Conservation (phyloP, 2,329 filamentous ascomycete species). For the Cercospora sp. region DNA sequence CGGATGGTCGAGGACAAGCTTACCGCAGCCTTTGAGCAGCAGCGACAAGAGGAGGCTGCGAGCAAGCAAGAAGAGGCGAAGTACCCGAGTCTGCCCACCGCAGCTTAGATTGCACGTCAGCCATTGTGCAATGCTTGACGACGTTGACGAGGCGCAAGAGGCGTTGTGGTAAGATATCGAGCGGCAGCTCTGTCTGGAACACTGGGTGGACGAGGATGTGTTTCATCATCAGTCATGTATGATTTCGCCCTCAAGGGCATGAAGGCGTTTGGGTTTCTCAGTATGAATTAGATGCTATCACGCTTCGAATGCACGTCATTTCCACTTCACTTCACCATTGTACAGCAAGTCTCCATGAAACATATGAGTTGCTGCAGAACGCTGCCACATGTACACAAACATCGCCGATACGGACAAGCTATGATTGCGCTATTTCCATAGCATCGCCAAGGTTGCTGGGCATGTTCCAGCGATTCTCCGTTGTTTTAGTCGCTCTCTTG, state of each 20-base stretch:
- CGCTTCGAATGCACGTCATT: not conserved
- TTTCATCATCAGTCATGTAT: slow-evolving; percentile 8
- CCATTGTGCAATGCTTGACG: slow-evolving; percentile 12
- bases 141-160: slow-evolving; percentile 16
- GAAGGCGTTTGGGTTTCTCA: not conserved
- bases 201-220: slow-evolving; percentile 2
- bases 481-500: not conserved
- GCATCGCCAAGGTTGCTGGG: not conserved
- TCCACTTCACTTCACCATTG: not conserved
- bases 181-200: slow-evolving; percentile 15
- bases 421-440: not conserved
- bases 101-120: slow-evolving; percentile 12
- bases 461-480: not conserved
- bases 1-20: slow-evolving; percentile 33
- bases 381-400: not conserved
- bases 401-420: not conserved
- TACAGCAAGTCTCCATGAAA: not conserved
- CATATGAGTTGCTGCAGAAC: not conserved
- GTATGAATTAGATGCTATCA: not conserved
- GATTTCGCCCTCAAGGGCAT: slow-evolving; percentile 4
- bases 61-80: slow-evolving; percentile 21
- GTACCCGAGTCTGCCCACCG: slow-evolving; percentile 28
- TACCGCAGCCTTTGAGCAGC: slow-evolving; percentile 22
- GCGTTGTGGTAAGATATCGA: slow-evolving; percentile 19
- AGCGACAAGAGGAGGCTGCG: slow-evolving; percentile 21